These are phyloP conservation scores for Spinellus fusiger DNA, from an alignment of 192 early-diverging fungal genomes.

Conservation along the genomic window DNA sequence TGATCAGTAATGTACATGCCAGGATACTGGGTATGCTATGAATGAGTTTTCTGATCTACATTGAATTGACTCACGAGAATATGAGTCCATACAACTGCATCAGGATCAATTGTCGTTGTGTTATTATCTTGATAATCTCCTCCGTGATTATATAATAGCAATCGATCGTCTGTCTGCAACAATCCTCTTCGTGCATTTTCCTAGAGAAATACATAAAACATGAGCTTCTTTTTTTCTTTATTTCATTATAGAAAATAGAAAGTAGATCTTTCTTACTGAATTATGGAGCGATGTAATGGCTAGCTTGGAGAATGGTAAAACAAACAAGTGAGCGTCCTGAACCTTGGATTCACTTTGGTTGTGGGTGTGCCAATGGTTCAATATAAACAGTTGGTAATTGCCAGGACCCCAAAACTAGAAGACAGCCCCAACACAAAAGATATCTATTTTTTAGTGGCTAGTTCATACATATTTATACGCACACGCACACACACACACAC, in stretches of 20 bases:
- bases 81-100: slow-evolving; percentile 65
- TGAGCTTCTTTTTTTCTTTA: not conserved
- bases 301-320: slow-evolving; percentile 52
- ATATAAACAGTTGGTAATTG: slow-evolving; percentile 60
- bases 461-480: not conserved
- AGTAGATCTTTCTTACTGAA: slow-evolving; percentile 20
- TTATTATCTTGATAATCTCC: slow-evolving; percentile 57
- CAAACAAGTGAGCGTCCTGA: slow-evolving; percentile 33
- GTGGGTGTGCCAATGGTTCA: slow-evolving; percentile 32
- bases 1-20: slow-evolving; percentile 69
- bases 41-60: not conserved
- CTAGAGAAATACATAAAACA: slow-evolving; percentile 22
- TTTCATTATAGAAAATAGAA: too few relatives aligned
- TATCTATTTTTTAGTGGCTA: not conserved
- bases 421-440: not conserved
- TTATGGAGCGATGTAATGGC: slow-evolving; percentile 36
- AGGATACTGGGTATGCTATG: slow-evolving; percentile 45
- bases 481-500: too few relatives aligned
- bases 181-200: slow-evolving; percentile 50
- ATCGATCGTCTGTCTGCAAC: slow-evolving; percentile 61
- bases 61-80: slow-evolving; percentile 45
- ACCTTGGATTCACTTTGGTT: not conserved
- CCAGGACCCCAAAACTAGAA: slow-evolving; percentile 69
- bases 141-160: slow-evolving; percentile 53
- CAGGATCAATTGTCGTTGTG: slow-evolving; percentile 58